A percentile compares a stretch with the other conserved stretches of the same genome.
Conservation (phyloP, 805 yeast species). For the Nakazawaea wickerhamii region DNA sequence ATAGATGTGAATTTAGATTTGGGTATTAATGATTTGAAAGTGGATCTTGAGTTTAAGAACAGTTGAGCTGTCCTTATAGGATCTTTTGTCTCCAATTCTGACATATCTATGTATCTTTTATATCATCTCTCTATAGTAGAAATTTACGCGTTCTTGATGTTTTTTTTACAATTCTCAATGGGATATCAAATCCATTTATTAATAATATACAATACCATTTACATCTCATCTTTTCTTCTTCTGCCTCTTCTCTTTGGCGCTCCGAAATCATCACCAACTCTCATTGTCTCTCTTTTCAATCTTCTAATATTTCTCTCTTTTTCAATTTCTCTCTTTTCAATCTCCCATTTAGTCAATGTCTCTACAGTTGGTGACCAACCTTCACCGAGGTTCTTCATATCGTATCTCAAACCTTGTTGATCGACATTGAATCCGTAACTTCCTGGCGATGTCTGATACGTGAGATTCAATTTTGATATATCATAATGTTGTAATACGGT, state of each 20-base stretch:
- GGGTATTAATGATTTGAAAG: constrained; percentile 8
- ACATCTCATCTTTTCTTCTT: constrained; percentile 28
- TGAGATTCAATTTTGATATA: constrained; percentile 27
- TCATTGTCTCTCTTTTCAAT: constrained; percentile 84
- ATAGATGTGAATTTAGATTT: constrained; percentile 5
- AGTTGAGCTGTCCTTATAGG: constrained; percentile 8
- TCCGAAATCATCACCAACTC: constrained; percentile 48
- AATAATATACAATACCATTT: background rate
- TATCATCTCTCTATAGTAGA: too few relatives aligned
- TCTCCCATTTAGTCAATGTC: constrained; percentile 82
- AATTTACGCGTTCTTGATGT: too few relatives aligned
- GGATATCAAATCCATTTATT: background rate
- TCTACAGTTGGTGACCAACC: constrained; percentile 89
- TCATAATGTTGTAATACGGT: constrained; percentile 29
- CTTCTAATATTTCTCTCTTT: constrained; percentile 89
- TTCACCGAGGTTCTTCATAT: constrained; percentile 70
- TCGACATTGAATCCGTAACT: constrained; percentile 14
- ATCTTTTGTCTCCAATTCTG: too few relatives aligned
- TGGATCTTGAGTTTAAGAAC: constrained; percentile 10
- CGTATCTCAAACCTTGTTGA: constrained; percentile 55
- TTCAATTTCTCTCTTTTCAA: constrained; percentile 92
- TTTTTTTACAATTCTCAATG: too few relatives aligned
- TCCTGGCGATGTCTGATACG: constrained; percentile 23
- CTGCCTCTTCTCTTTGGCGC: constrained; percentile 25
- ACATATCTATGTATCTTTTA: too few relatives aligned